Percentiles rank a stretch among this genome's conserved stretches.
Conservation (phyloP, 2,329 filamentous ascomycete genomes). For the Fusarium veterinarium region DNA sequence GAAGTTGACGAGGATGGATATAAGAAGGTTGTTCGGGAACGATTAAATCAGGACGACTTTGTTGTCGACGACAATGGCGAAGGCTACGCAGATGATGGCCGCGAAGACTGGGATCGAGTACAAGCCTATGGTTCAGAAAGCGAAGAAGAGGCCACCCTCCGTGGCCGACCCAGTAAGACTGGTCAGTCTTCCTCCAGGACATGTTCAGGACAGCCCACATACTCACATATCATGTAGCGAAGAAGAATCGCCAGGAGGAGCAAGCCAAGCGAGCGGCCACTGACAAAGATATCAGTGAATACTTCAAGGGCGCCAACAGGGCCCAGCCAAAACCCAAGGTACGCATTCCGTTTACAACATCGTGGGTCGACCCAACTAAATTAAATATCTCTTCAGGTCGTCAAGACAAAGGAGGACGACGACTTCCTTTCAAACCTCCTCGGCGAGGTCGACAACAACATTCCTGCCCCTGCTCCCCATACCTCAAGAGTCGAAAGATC, state of each 20-base stretch:
- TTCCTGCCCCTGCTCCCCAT: slow-evolving; percentile 64
- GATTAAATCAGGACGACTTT: slow-evolving; percentile 95
- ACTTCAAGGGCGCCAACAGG: slow-evolving; percentile 81
- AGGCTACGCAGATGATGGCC: slow-evolving; percentile 95
- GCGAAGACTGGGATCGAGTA: slow-evolving; percentile 90
- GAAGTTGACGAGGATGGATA: slow-evolving; percentile 97
- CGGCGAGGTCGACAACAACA: slow-evolving; percentile 86
- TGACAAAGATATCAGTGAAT: slow-evolving; percentile 92
- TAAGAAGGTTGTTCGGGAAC: slow-evolving; percentile 91
- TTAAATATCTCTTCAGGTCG: slow-evolving; percentile 62
- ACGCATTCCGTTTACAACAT: slow-evolving; percentile 9
- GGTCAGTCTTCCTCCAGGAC: slow-evolving; percentile 52
- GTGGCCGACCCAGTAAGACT: slow-evolving; percentile 63
- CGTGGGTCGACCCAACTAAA: not conserved
- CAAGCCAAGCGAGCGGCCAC: slow-evolving; percentile 86
- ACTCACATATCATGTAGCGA: slow-evolving; percentile 63
- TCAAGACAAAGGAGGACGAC: slow-evolving; percentile 87
- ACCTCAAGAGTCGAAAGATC: slow-evolving; percentile 74
- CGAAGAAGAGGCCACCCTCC: slow-evolving; percentile 60
- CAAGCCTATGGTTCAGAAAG: slow-evolving; percentile 78
- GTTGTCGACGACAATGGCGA: slow-evolving; percentile 98
- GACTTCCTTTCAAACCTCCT: slow-evolving; percentile 88
- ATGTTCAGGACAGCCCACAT: not conserved
- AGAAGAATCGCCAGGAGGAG: slow-evolving; percentile 89
- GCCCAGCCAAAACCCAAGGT: slow-evolving; percentile 85